phyloP scores from a whole-genome alignment of 2,329 filamentous ascomycete species.

The Penicillium sp. region DNA sequence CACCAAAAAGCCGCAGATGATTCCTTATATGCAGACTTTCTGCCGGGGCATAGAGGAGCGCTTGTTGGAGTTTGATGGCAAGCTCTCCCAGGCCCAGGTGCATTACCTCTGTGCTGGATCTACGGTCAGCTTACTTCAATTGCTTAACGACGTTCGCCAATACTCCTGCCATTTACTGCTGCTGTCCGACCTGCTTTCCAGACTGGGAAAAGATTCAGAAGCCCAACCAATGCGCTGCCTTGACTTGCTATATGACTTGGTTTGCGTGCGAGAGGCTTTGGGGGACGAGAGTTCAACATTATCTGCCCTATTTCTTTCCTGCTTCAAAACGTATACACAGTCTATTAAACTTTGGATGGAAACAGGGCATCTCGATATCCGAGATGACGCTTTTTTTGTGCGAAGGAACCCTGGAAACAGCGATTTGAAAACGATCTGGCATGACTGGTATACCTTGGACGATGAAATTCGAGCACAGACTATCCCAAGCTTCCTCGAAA shows the following conservation, averaged over 20 bases:
- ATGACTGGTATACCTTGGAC: constrained; percentile 71
- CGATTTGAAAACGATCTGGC: constrained; percentile 72
- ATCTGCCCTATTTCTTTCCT: constrained; percentile 74
- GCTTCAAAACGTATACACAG: constrained; percentile 79
- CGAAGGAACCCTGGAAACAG: constrained; percentile 59
- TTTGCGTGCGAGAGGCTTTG: constrained; percentile 70
- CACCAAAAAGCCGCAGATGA: constrained; percentile 48
- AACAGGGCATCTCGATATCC: constrained; percentile 68
- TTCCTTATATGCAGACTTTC: constrained; percentile 72
- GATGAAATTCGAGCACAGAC: constrained; percentile 62
- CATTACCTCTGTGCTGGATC: constrained; percentile 59
- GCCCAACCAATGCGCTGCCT: constrained; percentile 71
- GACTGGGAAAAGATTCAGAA: constrained; percentile 52
- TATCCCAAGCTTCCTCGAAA: constrained; percentile 75
- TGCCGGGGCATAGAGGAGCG: constrained; percentile 64
- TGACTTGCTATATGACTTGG: constrained; percentile 74
- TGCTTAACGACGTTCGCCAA: constrained; percentile 62
- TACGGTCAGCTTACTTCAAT: constrained; percentile 68
- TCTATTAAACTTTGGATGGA: constrained; percentile 87
- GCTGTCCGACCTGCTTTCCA: constrained; percentile 66
- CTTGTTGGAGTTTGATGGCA: constrained; percentile 62
- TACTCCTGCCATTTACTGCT: constrained; percentile 61
- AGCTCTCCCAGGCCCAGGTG: constrained; percentile 64
- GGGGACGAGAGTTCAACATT: constrained; percentile 69
- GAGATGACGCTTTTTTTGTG: constrained; percentile 77